Conservation (phyloP, 179 eudicot genomes). For the Camellia oleifera region DNA sequence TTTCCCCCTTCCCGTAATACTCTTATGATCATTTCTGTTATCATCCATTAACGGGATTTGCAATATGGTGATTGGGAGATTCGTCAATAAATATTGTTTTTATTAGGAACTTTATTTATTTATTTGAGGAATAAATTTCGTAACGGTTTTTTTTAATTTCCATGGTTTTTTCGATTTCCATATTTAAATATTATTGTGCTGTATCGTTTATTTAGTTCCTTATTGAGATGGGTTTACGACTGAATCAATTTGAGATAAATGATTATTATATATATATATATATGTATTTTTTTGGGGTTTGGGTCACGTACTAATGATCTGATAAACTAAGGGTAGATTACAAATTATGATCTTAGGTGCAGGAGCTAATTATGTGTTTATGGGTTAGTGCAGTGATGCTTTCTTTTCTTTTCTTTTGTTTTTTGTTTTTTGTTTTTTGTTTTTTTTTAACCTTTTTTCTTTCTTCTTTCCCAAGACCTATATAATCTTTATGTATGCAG, state of each 20-base stretch:
- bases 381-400: neutral
- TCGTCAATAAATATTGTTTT: neutral
- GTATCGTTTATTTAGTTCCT: neutral
- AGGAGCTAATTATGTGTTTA: neutral
- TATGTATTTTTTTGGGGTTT: neutral
- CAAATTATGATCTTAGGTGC: neutral
- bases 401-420: neutral
- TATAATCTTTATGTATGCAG: neutral
- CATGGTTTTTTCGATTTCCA: neutral
- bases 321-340: neutral
- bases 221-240: neutral
- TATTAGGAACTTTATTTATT: neutral
- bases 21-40: neutral
- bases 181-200: neutral
- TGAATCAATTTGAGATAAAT: neutral
- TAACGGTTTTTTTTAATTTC: neutral
- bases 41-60: neutral
- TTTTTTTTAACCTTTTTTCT: too few relatives aligned
- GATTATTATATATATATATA: neutral
- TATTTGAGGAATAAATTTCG: neutral
- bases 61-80: slow-evolving; percentile 16
- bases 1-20: too few relatives aligned
- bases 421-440: too few relatives aligned
- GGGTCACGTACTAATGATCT: slow-evolving; percentile 1
- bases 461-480: too few relatives aligned